Conservation (phyloP, 495 filamentous ascomycete genomes). For the Podospora pseudopauciseta region DNA sequence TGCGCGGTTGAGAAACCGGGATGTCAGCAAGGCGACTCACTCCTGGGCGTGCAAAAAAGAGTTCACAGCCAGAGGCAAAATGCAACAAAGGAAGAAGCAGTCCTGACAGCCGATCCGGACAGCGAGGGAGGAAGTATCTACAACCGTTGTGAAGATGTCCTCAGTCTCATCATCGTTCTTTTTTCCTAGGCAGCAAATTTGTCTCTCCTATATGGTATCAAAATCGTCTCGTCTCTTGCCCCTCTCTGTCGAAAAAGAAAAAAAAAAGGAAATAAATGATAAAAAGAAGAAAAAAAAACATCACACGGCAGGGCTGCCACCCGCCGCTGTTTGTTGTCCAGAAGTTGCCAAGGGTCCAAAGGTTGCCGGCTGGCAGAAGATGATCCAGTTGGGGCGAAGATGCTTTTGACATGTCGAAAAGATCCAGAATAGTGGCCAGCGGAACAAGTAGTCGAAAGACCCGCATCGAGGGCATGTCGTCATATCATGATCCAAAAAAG, state of each 20-base stretch:
- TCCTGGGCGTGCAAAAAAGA: conserved; percentile 6
- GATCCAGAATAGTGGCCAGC: not conserved
- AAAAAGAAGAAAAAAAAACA: conserved; percentile 6
- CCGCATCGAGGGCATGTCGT: conserved; percentile 1
- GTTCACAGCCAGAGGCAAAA: conserved; percentile 10
- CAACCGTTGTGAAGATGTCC: conserved; percentile 18
- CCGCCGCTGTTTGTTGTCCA: conserved; percentile 16
- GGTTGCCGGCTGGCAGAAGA: conserved; percentile 13
- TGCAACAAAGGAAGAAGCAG: conserved; percentile 8
- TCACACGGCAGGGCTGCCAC: conserved; percentile 31
- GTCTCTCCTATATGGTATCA: conserved; percentile 18
- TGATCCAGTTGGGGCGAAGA: conserved; percentile 14
- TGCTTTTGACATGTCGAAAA: not conserved
- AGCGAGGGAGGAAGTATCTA: conserved; percentile 29
- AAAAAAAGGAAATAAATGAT: conserved; percentile 1
- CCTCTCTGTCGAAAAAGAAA: not conserved
- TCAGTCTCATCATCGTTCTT: conserved; percentile 16
- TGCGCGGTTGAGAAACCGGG: conserved; percentile 12
- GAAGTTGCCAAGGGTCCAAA: conserved; percentile 12
- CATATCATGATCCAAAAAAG: conserved; percentile 14
- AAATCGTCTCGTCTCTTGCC: not conserved
- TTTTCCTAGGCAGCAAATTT: conserved; percentile 19
- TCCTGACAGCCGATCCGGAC: conserved; percentile 29
- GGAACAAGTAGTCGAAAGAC: not conserved
- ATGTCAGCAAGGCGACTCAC: conserved; percentile 16